phyloP scores from a whole-genome alignment of 192 early-diverging fungal genomes.

The Coemansia sp. region DNA sequence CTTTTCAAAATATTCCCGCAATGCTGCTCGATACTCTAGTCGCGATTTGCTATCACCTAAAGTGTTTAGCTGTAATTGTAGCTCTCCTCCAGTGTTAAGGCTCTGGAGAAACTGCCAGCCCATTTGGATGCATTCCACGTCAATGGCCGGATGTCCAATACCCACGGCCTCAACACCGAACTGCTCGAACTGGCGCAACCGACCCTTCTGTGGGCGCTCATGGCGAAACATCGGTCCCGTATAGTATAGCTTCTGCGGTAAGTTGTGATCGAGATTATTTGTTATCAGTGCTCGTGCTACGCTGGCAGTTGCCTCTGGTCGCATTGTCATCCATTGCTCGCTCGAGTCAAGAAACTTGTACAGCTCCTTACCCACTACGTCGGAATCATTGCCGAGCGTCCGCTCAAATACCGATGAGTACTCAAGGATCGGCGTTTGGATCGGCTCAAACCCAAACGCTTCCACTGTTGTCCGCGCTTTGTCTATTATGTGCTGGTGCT shows the following conservation, averaged over 20 bases:
- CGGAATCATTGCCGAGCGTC: constrained; percentile 61
- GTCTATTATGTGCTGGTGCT: constrained; percentile 51
- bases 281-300: constrained; percentile 41
- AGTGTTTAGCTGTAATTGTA: constrained; percentile 38
- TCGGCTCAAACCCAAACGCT: constrained; percentile 59
- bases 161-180: constrained; percentile 66
- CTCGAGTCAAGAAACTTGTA: constrained; percentile 66
- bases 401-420: constrained; percentile 63
- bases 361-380: constrained; percentile 70
- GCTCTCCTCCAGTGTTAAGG: constrained; percentile 27
- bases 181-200: constrained; percentile 72
- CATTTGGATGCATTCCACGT: constrained; percentile 62
- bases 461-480: constrained; percentile 41
- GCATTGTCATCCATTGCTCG: constrained; percentile 59
- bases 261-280: constrained; percentile 41
- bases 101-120: constrained; percentile 50
- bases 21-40: constrained; percentile 37
- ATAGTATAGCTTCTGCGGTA: constrained; percentile 63
- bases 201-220: constrained; percentile 68
- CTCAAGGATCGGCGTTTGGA: constrained; percentile 66
- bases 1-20: constrained; percentile 53
- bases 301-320: constrained; percentile 67
- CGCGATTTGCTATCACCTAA: constrained; percentile 39
- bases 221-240: constrained; percentile 69
- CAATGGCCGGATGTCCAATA: constrained; percentile 52